These are phyloP conservation scores for Sodiomyces alkalinus DNA, from an alignment of 2,329 filamentous ascomycete species.

Conservation along the genomic window DNA sequence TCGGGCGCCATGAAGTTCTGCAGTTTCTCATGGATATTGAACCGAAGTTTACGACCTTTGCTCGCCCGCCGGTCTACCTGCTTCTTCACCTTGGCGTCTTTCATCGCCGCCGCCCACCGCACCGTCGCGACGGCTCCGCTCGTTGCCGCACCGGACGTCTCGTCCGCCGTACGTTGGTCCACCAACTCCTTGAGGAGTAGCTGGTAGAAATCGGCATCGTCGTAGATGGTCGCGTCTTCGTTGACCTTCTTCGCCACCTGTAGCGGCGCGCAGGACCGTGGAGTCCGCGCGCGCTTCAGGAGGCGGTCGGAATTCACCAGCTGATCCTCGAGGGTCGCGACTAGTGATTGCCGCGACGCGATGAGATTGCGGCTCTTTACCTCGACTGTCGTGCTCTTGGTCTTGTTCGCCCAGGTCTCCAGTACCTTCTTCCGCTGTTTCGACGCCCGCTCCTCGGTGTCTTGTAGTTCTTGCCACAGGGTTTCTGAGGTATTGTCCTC, in stretches of 20 bases:
- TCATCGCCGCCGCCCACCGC: slow-evolving; percentile 52
- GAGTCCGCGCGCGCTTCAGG: slow-evolving; percentile 51
- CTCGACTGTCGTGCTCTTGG: slow-evolving; percentile 40
- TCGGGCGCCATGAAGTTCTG: slow-evolving; percentile 97
- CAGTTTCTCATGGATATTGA: slow-evolving; percentile 90
- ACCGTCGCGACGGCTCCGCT: slow-evolving; percentile 33
- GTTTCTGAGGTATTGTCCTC: slow-evolving; percentile 45
- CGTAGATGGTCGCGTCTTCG: slow-evolving; percentile 57
- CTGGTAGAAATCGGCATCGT: slow-evolving; percentile 92
- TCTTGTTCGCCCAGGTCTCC: slow-evolving; percentile 80
- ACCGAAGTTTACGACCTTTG: slow-evolving; percentile 87
- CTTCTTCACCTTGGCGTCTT: slow-evolving; percentile 67
- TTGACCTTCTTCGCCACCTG: slow-evolving; percentile 44
- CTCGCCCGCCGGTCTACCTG: slow-evolving; percentile 86
- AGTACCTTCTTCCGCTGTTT: slow-evolving; percentile 55
- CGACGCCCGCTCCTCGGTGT: slow-evolving; percentile 43
- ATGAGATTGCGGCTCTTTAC: slow-evolving; percentile 42
- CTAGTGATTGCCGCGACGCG: slow-evolving; percentile 42
- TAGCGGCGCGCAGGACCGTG: slow-evolving; percentile 61
- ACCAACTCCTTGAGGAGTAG: slow-evolving; percentile 84
- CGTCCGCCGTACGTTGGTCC: slow-evolving; percentile 67
- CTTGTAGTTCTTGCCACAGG: slow-evolving; percentile 59
- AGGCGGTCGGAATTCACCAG: slow-evolving; percentile 52
- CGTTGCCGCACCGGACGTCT: slow-evolving; percentile 30
- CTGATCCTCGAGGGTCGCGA: slow-evolving; percentile 54